Base-by-base conservation (phyloP, 2,329 filamentous ascomycete species). In the Tolypocladium album region DNA sequence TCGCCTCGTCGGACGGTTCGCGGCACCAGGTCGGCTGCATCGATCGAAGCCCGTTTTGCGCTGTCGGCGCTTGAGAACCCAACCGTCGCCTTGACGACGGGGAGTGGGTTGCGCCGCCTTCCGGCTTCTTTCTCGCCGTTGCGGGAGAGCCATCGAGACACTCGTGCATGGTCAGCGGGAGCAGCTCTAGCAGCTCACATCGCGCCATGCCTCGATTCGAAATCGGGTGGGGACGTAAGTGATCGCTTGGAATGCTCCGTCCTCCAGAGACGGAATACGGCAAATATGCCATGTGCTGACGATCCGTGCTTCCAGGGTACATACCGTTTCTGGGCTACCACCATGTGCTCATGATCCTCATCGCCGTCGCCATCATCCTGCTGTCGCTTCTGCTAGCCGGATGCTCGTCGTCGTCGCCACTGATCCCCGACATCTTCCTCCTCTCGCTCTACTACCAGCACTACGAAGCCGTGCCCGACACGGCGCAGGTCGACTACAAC, bases 341-440 rank as follows among this genome's bases (percentile, higher is more conserved):
- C 71, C 85, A 99, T 85, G 88, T 97, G 65, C 84, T 99, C 74
- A 99, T 99, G 94, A 91, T 99, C 68, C 79, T 99, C 66, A 96
- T 99, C 71, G 92, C 90, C 60, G 79, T 97, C 61, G 85, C 92
- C 55, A 96, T 99, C 70, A 96, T 99, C 74, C 80, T 99, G 72
- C 82, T 99, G 66, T 97, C 94, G 68, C 84, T 99, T 64, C 79
- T 99, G 69, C 81, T 99, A 66, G 93, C 94, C 70, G 94, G 94
- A 69, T 99, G 94, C 76, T 97, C 94, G 5, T 97, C 93, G 12
- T 96, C 93, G 47, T 97, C 93, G 58, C 94, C 93, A 2, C 80
- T 96, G 59, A 97, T 99, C 68, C 94, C 94, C 34, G 87, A 88
- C 71, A 97, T 99, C 75, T 99, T 97, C 82, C 86, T 99, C 67